Conservation (phyloP, 148 eudicot species). For the Amaranthus cruentus region DNA sequence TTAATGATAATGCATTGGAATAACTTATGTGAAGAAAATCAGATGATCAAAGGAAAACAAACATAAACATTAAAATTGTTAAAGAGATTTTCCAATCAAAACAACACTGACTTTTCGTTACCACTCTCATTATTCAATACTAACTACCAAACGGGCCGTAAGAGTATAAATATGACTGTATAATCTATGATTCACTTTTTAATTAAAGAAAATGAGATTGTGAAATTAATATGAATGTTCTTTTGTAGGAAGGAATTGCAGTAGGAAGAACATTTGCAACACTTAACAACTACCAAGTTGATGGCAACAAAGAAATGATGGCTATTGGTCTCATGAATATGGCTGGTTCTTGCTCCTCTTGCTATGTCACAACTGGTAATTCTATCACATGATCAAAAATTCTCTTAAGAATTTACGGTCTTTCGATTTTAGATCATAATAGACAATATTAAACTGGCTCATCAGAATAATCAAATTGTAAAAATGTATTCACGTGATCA, state of each 20-base stretch:
- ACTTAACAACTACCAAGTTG: constrained; percentile 84
- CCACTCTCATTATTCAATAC: too few species aligned
- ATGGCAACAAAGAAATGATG: constrained; percentile 99
- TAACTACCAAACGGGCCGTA: too few species aligned
- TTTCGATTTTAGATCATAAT: not conserved
- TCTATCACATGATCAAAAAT: too few species aligned
- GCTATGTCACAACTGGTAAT: constrained; percentile 86
- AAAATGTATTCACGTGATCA: not conserved
- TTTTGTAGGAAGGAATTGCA: constrained; percentile 91
- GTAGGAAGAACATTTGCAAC: constrained; percentile 96
- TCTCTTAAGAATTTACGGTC: not conserved
- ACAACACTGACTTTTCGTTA: too few species aligned
- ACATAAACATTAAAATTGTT: too few species aligned
- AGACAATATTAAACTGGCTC: too few species aligned
- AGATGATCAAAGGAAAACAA: too few species aligned
- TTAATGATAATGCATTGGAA: too few species aligned
- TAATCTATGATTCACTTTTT: not conserved
- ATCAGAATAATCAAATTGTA: too few species aligned
- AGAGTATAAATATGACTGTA: not conserved
- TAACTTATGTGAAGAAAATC: too few species aligned
- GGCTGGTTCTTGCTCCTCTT: constrained; percentile 91
- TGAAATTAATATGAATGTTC: not conserved
- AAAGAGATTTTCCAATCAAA: too few species aligned
- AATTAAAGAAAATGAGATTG: not conserved
- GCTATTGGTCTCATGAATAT: constrained; percentile 96